Base-by-base conservation (phyloP, 1,284 basidiomycete genomes). In the Heterobasidion parviporum region DNA sequence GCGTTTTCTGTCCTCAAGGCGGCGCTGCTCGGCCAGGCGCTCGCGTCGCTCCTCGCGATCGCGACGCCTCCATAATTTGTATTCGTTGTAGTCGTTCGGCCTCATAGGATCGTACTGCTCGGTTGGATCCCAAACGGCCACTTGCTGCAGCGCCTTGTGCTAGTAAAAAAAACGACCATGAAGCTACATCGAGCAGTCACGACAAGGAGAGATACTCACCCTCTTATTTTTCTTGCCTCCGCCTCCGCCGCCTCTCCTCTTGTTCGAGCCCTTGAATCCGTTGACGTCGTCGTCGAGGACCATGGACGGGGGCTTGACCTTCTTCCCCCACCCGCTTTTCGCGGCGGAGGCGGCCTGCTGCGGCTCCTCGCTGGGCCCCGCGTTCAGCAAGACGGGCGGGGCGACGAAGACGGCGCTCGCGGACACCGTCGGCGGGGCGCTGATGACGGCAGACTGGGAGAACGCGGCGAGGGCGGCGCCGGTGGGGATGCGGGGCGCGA, bases 241-340 rank as follows among this genome's bases (percentile, higher is more conserved):
- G 59, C 65, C 72, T 32, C 62, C 70, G 3, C 79, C 73, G 14
- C 63, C 74, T 53, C 68, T 75, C 54, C 65, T 74, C 64, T 73
- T 81, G 63, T 76, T 73, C 77, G 60, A 74, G 74, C 62, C 67
- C 68, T 82, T 85, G 70, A 88, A 94, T 0, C 91, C 91, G 57
- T 94, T 94, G 58, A 94, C 76, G 60, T 94, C 89, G 60, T 92
- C 90, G 60, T 92, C 89, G 9, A 92, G 77, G 20, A 92, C 74
- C 89, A 92, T 92, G 0, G 87, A 89, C 12, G 89, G 89, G n/a
- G 89, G 89, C 63, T 91, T 91, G 66, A 92, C 82, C 67, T 91
- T 90, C 72, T 87, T 89, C 35, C 86, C 86, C 89, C 89, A 91
- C 62, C 83, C 83, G 62, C 55, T 54, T 44, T 61, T 62, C 41